Base-by-base conservation (phyloP, 768 basidiomycete species). In the Suillus alpinus region DNA sequence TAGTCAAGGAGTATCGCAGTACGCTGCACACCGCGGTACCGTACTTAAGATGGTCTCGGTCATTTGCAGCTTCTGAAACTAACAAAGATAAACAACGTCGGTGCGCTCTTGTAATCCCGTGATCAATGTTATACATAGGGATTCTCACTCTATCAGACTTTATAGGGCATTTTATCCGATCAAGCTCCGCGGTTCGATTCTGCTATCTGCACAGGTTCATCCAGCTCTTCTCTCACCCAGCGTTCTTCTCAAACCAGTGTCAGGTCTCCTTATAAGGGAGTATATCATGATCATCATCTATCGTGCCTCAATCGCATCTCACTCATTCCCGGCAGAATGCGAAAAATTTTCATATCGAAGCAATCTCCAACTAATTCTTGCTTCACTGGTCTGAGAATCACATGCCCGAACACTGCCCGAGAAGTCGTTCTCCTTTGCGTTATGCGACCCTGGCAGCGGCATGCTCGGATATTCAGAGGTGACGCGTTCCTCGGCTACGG, bases 321-420 rank as follows among this genome's bases (percentile, higher is more conserved):
- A 29, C 26, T 52, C 51, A 36, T 53, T 36, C 20, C 8, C 52
- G 52, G 52, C 36, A 37, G 23, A 16, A 55, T 39, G 20, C 53
- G 53, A 39, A 29, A 29, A 9, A 6, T 50, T 31, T 32, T 31
- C 49, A 50, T 50, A n/a, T 50, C 31, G 29, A 50, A 32, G 49
- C 29, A 9, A 50, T 50, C 29, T 50, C 2, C 2, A 31, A 12
- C 18, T 34, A 31, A 50, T 47, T 47, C 23, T 16, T 14, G 43
- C 9, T 26, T 39, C 37, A 39, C n/a, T n/a, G 26, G 37, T 50
- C 31, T 50, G 49, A 50, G 49, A 37, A 50, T 29, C 37, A 39
- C 37, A 55, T 55, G 37, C 23, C 53, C 39, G 37, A 55, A 16
- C 52, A 53, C 14, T 53, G 52, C 53, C 53, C 53, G 53, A 55